phyloP scores from a whole-genome alignment of 306 rosid species.

The Prunus campanulata region DNA sequence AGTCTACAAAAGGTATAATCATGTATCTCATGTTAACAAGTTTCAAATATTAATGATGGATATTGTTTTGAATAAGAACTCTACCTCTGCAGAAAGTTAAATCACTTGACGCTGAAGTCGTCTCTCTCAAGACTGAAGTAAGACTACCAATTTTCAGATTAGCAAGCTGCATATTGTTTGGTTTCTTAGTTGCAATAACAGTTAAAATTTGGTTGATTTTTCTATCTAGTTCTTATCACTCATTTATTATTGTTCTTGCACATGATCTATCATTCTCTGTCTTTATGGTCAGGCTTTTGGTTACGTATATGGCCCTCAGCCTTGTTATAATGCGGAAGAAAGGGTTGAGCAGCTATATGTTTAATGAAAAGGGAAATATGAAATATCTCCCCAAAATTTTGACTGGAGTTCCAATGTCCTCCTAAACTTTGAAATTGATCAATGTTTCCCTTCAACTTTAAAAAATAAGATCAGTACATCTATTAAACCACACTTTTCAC shows the following conservation, averaged over 20 bases:
- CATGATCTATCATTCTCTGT: not conserved
- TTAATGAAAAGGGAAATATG: not conserved
- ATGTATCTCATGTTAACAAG: not conserved
- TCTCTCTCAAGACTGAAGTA: constrained; percentile 17
- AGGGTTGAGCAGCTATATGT: not conserved
- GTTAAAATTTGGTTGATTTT: not conserved
- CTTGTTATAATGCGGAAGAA: no score
- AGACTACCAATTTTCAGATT: not conserved
- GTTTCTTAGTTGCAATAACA: not conserved
- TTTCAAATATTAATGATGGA: not conserved
- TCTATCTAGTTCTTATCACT: not conserved
- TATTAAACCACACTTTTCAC: no score
- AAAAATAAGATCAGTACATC: no score
- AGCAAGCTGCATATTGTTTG: not conserved
- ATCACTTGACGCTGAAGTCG: not conserved
- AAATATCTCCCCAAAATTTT: not conserved
- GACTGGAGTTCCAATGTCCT: no score
- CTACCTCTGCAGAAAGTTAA: constrained; percentile 11
- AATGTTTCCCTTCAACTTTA: no score
- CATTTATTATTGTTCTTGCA: not conserved
- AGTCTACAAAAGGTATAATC: constrained; percentile 13
- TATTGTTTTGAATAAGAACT: not conserved
- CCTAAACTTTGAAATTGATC: no score
- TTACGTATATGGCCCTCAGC: no score
- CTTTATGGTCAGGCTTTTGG: not conserved